Base-by-base conservation (phyloP, 2,329 filamentous ascomycete species). In the Teratosphaeria zuluensis region DNA sequence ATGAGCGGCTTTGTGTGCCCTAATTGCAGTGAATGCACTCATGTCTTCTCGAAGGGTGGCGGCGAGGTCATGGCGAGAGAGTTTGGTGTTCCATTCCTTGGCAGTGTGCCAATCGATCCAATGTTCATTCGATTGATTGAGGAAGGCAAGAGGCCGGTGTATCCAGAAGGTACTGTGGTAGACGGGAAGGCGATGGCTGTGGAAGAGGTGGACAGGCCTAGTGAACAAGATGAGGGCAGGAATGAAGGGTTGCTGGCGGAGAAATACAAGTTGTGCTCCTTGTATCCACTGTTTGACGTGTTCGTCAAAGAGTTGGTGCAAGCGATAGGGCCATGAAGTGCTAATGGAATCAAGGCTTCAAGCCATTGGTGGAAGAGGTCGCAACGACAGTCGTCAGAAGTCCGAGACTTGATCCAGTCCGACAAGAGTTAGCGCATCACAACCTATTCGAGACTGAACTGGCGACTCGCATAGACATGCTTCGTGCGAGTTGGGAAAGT, bases 1-100 rank as follows among this genome's bases (percentile, higher is more conserved):
- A 97, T 99, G 94, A 87, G 86, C 64, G 90, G 90, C 2, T 95
- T 89, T 67, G 88, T 94, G n/a, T 94, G 89, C 69, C 83, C 83
- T 14, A 85, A 83, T 61, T 86, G 83, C 69, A 81, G 80, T 55
- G 91, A 96, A 72, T 95, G 92, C 74, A 96, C 90, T 56, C 90
- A 97, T 74, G 83, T 97, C 56, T 99, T 99, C 72, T 90, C 87
- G 56, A 92, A 89, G 58, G 94, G 94, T 3, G 94, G 94, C 3
- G 94, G 94, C 7, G 80, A 89, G 72, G 82, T 88, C 28, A 96
- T 99, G 91, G 91, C 92, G 6, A 77, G 83, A 54, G 91, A 97
- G 66, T 94, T 95, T 70, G 79, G 78, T 0, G 89, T 97, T 38
- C 84, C 82, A 16, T 97, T 96, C 68, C 74, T 97, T 56, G 94